These are phyloP conservation scores for Ganoderma resinaceum DNA, from an alignment of 1,284 basidiomycete genomes.

Conservation along the genomic window DNA sequence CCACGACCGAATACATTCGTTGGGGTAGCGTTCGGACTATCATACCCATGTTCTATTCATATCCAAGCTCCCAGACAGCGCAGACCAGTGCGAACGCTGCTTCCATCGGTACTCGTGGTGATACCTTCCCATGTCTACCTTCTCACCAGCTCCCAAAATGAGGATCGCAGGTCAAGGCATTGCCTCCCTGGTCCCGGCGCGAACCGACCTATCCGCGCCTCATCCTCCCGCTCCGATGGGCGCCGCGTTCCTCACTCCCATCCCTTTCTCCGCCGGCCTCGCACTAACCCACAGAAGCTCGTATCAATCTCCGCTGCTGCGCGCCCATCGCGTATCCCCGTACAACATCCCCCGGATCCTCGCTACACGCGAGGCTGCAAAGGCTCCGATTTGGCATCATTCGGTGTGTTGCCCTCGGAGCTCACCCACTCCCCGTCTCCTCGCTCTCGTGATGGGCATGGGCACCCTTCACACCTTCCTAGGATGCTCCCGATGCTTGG, in stretches of 20 bases:
- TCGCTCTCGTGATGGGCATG: background rate
- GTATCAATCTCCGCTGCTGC: slow-evolving; percentile 19
- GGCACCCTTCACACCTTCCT: background rate
- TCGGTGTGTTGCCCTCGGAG: background rate
- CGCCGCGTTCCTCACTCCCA: background rate
- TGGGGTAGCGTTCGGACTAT: slow-evolving; percentile 5
- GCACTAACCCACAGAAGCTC: background rate
- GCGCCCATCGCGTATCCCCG: background rate
- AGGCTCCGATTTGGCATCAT: background rate
- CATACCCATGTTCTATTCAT: slow-evolving; percentile 23
- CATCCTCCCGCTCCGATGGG: background rate
- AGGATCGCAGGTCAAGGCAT: background rate
- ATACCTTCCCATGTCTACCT: slow-evolving; percentile 21
- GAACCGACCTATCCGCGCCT: slow-evolving; percentile 18
- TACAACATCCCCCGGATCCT: slow-evolving; percentile 4
- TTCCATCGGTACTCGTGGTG: slow-evolving; percentile 21
- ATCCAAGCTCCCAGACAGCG: slow-evolving; percentile 16
- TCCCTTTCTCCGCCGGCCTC: slow-evolving; percentile 3
- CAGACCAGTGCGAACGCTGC: slow-evolving; percentile 21
- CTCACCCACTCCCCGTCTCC: background rate
- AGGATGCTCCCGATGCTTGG: background rate
- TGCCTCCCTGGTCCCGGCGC: background rate
- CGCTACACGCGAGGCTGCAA: background rate
- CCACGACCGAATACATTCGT: slow-evolving; percentile 11
- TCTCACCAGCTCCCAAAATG: slow-evolving; percentile 6